phyloP scores from a whole-genome alignment of 768 basidiomycete species.

The Leccinum uliginosum region DNA sequence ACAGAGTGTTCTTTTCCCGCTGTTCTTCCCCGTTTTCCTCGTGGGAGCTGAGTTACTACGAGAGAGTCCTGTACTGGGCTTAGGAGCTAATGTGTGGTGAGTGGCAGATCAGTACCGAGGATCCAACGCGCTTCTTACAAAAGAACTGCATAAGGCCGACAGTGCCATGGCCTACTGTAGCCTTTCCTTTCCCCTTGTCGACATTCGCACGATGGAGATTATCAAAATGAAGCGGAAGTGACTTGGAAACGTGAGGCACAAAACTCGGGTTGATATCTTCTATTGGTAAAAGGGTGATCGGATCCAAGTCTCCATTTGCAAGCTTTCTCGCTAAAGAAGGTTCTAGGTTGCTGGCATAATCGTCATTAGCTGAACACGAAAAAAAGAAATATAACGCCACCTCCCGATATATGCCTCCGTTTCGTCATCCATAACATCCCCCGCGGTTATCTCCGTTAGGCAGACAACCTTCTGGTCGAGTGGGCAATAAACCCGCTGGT shows the following conservation, averaged over 20 bases:
- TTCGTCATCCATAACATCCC: constrained; percentile 50
- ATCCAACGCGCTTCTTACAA: constrained; percentile 39
- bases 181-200: constrained; percentile 48
- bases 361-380: constrained; percentile 6
- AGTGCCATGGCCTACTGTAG: constrained; percentile 16
- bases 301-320: constrained; percentile 67
- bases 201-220: constrained; percentile 23
- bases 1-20: constrained; percentile 71
- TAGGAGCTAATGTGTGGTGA: constrained; percentile 29
- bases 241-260: constrained; percentile 49
- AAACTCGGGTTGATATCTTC: constrained; percentile 72
- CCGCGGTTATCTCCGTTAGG: constrained; percentile 55
- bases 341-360: constrained; percentile 53
- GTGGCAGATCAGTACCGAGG: constrained; percentile 35
- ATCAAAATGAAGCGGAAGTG: constrained; percentile 32
- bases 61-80: constrained; percentile 22
- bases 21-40: constrained; percentile 47
- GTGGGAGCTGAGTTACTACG: constrained; percentile 29
- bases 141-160: constrained; percentile 60
- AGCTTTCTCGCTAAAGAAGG: constrained; percentile 59
- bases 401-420: constrained; percentile 70
- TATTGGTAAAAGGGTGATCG: constrained; percentile 64
- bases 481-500: constrained; percentile 92
- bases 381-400: constrained; percentile 33
- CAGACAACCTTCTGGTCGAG: constrained; percentile 58